These are phyloP conservation scores for Paxillus ammoniavirescens DNA, from an alignment of 768 basidiomycete genomes.

Conservation along the genomic window DNA sequence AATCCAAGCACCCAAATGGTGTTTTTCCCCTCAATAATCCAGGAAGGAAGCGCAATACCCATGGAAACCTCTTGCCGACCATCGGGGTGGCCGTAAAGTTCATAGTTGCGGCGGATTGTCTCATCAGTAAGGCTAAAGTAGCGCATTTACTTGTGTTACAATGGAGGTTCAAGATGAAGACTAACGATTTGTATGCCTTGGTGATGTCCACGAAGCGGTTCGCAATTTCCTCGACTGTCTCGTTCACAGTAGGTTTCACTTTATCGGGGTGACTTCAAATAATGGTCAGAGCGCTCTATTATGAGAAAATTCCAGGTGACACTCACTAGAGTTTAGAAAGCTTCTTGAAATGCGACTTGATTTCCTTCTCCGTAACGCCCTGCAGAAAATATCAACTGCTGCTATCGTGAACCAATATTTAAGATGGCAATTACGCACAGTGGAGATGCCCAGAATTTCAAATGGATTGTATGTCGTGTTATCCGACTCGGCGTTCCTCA, in stretches of 20 bases:
- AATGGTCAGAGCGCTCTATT: neutral
- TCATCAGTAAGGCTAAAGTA: slow-evolving; percentile 79
- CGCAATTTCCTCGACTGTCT: slow-evolving; percentile 85
- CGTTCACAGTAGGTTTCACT: slow-evolving; percentile 75
- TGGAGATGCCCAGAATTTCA: slow-evolving; percentile 79
- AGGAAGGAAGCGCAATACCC: slow-evolving; percentile 92
- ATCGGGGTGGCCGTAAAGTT: slow-evolving; percentile 91
- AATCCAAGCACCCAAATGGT: slow-evolving; percentile 86
- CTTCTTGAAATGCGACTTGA: slow-evolving; percentile 94
- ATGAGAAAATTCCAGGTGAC: neutral
- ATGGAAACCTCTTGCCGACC: slow-evolving; percentile 93
- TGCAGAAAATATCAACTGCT: slow-evolving; percentile 25
- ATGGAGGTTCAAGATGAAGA: slow-evolving; percentile 1
- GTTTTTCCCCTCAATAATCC: slow-evolving; percentile 92
- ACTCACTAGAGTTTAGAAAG: slow-evolving; percentile 83
- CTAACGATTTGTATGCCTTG: slow-evolving; percentile 95
- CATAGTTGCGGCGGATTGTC: slow-evolving; percentile 85
- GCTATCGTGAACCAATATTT: neutral
- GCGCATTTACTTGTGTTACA: neutral
- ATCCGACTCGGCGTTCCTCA: slow-evolving; percentile 51
- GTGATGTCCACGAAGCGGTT: slow-evolving; percentile 89
- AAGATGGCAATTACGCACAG: slow-evolving; percentile 33
- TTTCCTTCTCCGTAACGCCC: slow-evolving; percentile 79
- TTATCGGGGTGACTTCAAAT: slow-evolving; percentile 90
- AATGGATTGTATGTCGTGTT: slow-evolving; percentile 89